Evolutionary conservation across 2,329 filamentous ascomycete species (phyloP).

Genomic region (Sporothrix luriei): DNA sequence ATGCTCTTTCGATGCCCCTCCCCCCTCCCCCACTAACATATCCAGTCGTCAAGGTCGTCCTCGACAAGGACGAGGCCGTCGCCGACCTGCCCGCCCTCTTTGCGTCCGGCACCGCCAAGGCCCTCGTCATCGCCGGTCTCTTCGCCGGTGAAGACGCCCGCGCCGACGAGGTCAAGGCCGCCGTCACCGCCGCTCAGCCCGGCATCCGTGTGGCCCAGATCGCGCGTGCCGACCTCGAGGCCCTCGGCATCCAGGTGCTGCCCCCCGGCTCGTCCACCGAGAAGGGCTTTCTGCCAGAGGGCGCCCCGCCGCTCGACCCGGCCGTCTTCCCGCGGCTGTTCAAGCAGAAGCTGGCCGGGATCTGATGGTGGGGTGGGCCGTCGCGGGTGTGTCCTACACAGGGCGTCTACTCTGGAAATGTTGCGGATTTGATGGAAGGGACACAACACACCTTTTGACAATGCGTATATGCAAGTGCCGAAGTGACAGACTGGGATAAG

Average conservation of each 20-base stretch:
- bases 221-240: slow-evolving; percentile 27
- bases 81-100: slow-evolving; percentile 26
- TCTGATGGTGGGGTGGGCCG: neutral
- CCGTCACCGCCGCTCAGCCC: slow-evolving; percentile 21
- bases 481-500: too few relatives aligned
- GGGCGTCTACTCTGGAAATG: neutral
- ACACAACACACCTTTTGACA: neutral
- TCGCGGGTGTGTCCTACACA: too few relatives aligned
- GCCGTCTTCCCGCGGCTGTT: slow-evolving; percentile 24
- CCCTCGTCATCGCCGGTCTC: slow-evolving; percentile 24
- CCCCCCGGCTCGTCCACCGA: slow-evolving; percentile 22
- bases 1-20: neutral
- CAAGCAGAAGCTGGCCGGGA: slow-evolving; percentile 29
- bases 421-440: neutral
- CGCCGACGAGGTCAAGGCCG: slow-evolving; percentile 3
- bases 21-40: neutral
- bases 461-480: neutral
- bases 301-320: slow-evolving; percentile 21
- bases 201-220: slow-evolving; percentile 19
- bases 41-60: slow-evolving; percentile 28
- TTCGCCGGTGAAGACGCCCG: slow-evolving; percentile 16
- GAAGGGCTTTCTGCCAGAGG: slow-evolving; percentile 18
- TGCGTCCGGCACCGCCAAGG: slow-evolving; percentile 13
- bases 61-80: slow-evolving; percentile 25
- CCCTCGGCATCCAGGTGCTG: slow-evolving; percentile 24